These are phyloP conservation scores for Colletotrichum sp. DNA, from an alignment of 2,329 filamentous ascomycete species.

Conservation along the genomic window DNA sequence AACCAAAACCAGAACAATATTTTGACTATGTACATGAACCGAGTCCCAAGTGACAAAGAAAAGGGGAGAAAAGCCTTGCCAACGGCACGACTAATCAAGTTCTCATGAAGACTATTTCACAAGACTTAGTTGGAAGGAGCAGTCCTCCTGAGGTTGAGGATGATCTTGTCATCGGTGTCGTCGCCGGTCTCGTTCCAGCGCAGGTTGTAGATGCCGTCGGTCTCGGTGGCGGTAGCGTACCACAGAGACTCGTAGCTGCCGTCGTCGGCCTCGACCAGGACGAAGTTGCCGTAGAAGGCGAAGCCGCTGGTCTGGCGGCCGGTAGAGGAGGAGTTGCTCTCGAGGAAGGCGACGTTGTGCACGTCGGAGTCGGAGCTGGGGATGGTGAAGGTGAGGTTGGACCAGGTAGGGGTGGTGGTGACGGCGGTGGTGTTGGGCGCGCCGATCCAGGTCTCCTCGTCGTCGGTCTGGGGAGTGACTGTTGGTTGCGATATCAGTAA, in stretches of 20 bases:
- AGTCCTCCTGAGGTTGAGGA: constrained; percentile 25
- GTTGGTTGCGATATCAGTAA: not conserved
- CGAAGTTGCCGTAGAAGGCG: constrained; percentile 29
- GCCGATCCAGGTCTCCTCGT: constrained; percentile 18
- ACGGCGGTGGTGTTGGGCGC: constrained; percentile 21
- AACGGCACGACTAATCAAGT: not conserved
- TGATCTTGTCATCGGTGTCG: constrained; percentile 4
- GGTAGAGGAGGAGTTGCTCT: not conserved
- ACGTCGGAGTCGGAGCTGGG: constrained; percentile 23
- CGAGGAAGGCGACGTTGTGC: constrained; percentile 25
- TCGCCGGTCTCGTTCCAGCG: constrained; percentile 29
- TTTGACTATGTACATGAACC: not conserved
- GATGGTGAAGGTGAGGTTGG: constrained; percentile 29
- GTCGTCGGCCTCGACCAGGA: constrained; percentile 10
- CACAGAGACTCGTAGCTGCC: constrained; percentile 23
- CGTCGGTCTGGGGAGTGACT: constrained; percentile 13
- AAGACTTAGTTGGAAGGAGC: constrained; percentile 18
- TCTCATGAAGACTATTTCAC: not conserved
- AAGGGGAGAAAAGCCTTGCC: not conserved
- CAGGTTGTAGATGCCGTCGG: constrained; percentile 24
- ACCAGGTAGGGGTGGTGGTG: constrained; percentile 23
- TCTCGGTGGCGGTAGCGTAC: constrained; percentile 24
- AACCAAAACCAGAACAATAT: not conserved
- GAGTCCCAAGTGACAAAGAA: not conserved
- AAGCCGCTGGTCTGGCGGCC: constrained; percentile 25